Evolutionary conservation across 2,329 filamentous ascomycete genomes (phyloP), one percentile per base, ranked within the genome.

Genomic region (Clonostachys chloroleuca): DNA sequence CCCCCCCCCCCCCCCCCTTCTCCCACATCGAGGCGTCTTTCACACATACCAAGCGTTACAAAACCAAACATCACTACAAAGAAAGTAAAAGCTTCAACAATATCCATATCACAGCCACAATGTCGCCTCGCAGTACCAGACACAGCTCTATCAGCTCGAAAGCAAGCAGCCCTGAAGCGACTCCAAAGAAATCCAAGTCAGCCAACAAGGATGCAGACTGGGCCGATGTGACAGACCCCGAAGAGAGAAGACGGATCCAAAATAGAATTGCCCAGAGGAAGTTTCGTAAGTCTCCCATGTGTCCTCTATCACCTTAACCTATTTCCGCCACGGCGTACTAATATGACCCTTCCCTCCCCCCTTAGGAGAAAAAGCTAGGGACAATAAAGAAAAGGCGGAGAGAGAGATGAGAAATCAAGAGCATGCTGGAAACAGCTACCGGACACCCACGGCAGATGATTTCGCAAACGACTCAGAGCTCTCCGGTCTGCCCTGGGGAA

Each of bases 201-300:
- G 68, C 57, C 34, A 43, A 62, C 18, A 77, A 74, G 52, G 69
- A 69, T 4, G 76, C 86, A 52, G 81, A 89, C 66, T 91, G 87
- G 87, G 74, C 78, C 30, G 77, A 84, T 1, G 75, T 90, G 40
- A 79, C 78, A 7, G 85, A 90, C 55, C 84, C 84, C 0, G 82
- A 83, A 50, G 84, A 89, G 67, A 76, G 87, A 59, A 74, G 87
- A 52, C 83, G 85, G 50, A 86, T 90, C 44, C 87, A 91, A 62
- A 91, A 91, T 61, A 79, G 85, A 46, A 78, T 89, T 51, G 86
- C 86, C 3, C 87, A 90, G 58, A 76, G 86, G 54, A 89, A 89
- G 57, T 90, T 89, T 55, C 77, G 87, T 90, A 75, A 59, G 84
- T 56, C 13, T 6, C 39, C 16, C 4, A 12, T 30, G 24, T 30